Conservation (phyloP, 352 stramenopile species). For the Phytophthora pisi region DNA sequence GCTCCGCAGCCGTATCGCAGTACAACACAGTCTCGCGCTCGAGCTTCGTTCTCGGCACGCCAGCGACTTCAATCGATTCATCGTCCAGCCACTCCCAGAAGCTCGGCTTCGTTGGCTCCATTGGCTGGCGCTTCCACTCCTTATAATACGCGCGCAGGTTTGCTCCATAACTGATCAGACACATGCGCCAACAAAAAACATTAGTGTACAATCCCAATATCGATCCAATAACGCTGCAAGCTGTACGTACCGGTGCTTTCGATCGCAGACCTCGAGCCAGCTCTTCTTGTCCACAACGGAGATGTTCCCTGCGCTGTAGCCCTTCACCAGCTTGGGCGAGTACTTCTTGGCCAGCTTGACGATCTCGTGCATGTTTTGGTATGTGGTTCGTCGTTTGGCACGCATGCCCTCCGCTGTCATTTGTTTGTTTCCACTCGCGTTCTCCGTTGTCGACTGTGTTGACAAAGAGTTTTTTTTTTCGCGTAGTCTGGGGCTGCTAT, state of each 20-base stretch:
- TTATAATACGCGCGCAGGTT: conserved; percentile 97
- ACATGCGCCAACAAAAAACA: neutral
- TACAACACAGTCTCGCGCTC: conserved; percentile 96
- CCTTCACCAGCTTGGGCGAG: conserved; percentile 87
- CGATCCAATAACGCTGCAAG: conserved; percentile 8
- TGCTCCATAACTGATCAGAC: conserved; percentile 91
- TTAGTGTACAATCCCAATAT: neutral
- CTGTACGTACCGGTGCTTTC: conserved; percentile 75
- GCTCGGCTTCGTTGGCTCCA: conserved; percentile 69
- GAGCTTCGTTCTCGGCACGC: conserved; percentile 91
- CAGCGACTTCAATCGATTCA: conserved; percentile 83
- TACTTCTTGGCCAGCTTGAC: conserved; percentile 90
- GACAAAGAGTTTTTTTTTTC: conserved; percentile 5
- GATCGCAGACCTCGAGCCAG: conserved; percentile 89
- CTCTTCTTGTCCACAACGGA: conserved; percentile 93
- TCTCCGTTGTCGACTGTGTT: conserved; percentile 7
- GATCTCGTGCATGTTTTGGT: conserved; percentile 90
- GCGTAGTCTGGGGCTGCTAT: conserved; percentile 13
- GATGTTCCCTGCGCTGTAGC: conserved; percentile 89
- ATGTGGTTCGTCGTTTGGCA: conserved; percentile 75
- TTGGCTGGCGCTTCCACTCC: conserved; percentile 92
- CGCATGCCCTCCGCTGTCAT: conserved; percentile 83
- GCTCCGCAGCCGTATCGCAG: conserved; percentile 90
- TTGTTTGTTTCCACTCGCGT: conserved; percentile 15
- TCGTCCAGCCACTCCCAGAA: conserved; percentile 92